Conservation (phyloP, 2,329 filamentous ascomycete species). For the Aureobasidium vineae region DNA sequence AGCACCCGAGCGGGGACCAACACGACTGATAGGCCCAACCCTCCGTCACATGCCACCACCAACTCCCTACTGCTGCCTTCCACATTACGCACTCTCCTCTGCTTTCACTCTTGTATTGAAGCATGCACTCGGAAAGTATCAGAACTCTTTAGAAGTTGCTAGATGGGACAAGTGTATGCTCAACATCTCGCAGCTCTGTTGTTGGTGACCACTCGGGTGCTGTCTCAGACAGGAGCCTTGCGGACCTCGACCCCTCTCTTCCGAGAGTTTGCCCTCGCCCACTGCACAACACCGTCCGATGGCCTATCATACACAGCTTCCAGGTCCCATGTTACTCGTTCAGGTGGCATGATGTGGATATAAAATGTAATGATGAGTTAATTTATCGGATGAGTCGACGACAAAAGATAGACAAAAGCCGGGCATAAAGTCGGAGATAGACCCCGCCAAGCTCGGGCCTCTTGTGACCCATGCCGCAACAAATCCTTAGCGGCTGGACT, state of each 20-base stretch:
- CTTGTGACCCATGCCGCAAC: neutral
- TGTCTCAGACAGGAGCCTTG: slow-evolving; percentile 11
- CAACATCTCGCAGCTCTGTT: neutral
- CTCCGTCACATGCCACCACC: slow-evolving; percentile 20
- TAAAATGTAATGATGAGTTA: neutral
- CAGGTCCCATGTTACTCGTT: too few relatives aligned
- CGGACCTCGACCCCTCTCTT: neutral
- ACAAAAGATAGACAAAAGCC: neutral
- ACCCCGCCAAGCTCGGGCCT: slow-evolving; percentile 8
- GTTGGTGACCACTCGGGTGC: slow-evolving; percentile 18
- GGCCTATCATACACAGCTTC: too few relatives aligned
- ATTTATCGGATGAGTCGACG: neutral
- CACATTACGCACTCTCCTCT: neutral
- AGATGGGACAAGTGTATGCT: neutral
- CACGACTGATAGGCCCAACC: slow-evolving; percentile 1
- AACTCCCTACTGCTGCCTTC: neutral
- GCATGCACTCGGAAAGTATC: neutral
- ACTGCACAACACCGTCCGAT: neutral
- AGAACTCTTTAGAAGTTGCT: neutral
- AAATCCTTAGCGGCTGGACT: slow-evolving; percentile 16
- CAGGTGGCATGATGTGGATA: neutral
- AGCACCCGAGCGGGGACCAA: slow-evolving; percentile 7
- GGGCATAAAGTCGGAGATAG: neutral
- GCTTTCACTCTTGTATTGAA: neutral
- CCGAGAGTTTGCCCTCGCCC: neutral